Evolutionary conservation across 352 stramenopile species (phyloP).

Genomic region (Phytophthora lateralis): DNA sequence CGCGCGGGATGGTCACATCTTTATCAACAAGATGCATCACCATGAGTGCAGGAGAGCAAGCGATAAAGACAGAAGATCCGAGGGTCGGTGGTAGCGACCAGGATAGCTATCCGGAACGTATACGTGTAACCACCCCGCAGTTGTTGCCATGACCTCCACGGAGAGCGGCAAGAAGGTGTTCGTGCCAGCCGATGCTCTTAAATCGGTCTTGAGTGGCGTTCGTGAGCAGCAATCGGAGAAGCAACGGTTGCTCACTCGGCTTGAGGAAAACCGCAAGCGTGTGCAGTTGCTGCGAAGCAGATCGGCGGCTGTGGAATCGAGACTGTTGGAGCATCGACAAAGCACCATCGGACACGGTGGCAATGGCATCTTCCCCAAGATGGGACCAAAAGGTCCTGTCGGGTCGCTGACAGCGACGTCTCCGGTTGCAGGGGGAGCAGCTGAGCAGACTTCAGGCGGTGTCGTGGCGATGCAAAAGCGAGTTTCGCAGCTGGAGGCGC

Average conservation of each 20-base stretch:
- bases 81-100: not conserved
- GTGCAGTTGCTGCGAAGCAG: slow-evolving; percentile 44
- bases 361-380: slow-evolving; percentile 2
- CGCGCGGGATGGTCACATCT: no score
- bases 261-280: slow-evolving; percentile 47
- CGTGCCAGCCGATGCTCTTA: slow-evolving; percentile 50
- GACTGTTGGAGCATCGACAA: slow-evolving; percentile 51
- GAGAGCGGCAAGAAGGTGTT: slow-evolving; percentile 35
- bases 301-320: slow-evolving; percentile 49
- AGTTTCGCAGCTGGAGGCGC: slow-evolving; percentile 60
- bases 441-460: slow-evolving; percentile 20
- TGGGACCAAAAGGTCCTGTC: not conserved
- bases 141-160: slow-evolving; percentile 9
- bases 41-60: no score
- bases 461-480: slow-evolving; percentile 50
- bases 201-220: slow-evolving; percentile 40
- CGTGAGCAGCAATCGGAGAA: slow-evolving; percentile 47
- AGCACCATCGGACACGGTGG: slow-evolving; percentile 29
- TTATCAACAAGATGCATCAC: no score
- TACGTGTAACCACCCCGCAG: not conserved
- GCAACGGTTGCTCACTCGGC: slow-evolving; percentile 34
- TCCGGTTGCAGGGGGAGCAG: not conserved
- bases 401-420: not conserved
- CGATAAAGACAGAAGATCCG: no score
- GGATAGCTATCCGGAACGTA: not conserved